A percentile compares a stretch with the other conserved stretches of the same genome.
Evolutionary conservation across 2,329 filamentous ascomycete species (phyloP).

Genomic region (Cladophialophora psammophila): DNA sequence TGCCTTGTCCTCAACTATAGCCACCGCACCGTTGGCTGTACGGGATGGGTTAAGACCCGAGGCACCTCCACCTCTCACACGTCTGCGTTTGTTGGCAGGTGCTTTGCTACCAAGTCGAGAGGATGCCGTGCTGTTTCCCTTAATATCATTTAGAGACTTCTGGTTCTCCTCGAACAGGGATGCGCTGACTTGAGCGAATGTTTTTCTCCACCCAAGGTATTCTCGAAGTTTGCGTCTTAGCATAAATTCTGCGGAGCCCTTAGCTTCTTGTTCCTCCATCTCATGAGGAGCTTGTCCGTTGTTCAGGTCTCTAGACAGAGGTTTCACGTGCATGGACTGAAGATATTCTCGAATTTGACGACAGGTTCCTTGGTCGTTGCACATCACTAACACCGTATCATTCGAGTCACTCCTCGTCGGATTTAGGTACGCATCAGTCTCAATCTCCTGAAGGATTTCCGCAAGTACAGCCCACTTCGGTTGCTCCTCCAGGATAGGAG

Average conservation of each 20-base stretch:
- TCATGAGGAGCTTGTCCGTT: constrained; percentile 45
- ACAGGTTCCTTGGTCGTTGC: constrained; percentile 83
- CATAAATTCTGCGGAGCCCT: constrained; percentile 81
- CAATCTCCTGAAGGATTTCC: constrained; percentile 93
- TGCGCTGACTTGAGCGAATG: constrained; percentile 83
- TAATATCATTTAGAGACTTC: constrained; percentile 72
- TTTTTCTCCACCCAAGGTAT: constrained; percentile 89
- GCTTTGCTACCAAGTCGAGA: constrained; percentile 57
- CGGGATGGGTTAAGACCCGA: constrained; percentile 65
- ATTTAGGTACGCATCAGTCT: constrained; percentile 86
- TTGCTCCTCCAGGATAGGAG: constrained; percentile 87
- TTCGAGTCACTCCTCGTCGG: constrained; percentile 83
- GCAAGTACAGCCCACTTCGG: constrained; percentile 91
- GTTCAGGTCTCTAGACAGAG: constrained; percentile 52
- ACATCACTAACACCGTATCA: constrained; percentile 95
- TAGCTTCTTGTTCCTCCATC: constrained; percentile 61
- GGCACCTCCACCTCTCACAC: constrained; percentile 79
- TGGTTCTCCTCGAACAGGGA: constrained; percentile 81
- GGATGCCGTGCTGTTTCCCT: constrained; percentile 60
- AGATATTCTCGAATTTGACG: constrained; percentile 89
- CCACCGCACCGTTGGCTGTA: constrained; percentile 66
- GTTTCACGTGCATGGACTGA: constrained; percentile 82
- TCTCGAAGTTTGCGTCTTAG: constrained; percentile 85
- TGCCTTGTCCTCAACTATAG: constrained; percentile 81
- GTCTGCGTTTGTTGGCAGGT: constrained; percentile 83